Conservation (phyloP, 2,329 filamentous ascomycete genomes). For the Neoscytalidium dimidiatum region DNA sequence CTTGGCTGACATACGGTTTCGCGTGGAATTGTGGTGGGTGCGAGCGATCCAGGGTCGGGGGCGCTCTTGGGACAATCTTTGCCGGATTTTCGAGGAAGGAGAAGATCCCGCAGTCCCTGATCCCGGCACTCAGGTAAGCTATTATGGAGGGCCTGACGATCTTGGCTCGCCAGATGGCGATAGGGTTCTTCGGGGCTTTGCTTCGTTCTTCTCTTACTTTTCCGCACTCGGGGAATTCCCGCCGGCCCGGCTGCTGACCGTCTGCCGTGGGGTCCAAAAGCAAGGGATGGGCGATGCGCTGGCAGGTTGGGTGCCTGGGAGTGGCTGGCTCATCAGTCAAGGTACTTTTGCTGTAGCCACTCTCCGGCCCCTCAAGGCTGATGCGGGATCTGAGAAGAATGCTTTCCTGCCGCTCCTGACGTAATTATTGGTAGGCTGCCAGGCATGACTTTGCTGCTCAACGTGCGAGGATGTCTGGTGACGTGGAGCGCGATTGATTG, state of each 20-base stretch:
- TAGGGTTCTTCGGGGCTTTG: not conserved
- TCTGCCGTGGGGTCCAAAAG: not conserved
- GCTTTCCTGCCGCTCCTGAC: not conserved
- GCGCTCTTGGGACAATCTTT: not conserved
- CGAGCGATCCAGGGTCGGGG: not conserved
- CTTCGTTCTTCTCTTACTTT: not conserved
- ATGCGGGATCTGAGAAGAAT: not conserved
- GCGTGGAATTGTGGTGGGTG: not conserved
- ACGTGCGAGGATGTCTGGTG: not conserved
- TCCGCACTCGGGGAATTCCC: not conserved
- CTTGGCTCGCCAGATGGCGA: not conserved
- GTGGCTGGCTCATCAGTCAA: not conserved
- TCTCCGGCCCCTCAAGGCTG: not conserved
- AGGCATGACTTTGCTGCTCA: not conserved
- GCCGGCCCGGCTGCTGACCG: not conserved
- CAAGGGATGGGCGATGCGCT: not conserved
- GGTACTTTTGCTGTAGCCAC: not conserved
- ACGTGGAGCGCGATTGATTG: not conserved
- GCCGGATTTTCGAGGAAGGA: not conserved
- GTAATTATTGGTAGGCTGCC: not conserved
- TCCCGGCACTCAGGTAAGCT: slow-evolving; percentile 5
- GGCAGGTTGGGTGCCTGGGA: not conserved
- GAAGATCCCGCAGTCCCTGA: not conserved
- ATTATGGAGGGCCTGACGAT: slow-evolving; percentile 15
- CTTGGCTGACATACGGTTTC: not conserved